Percentiles rank a stretch among this genome's conserved stretches.
Conservation (phyloP, 78 protist genomes). For the Dictyostelium citrinum region DNA sequence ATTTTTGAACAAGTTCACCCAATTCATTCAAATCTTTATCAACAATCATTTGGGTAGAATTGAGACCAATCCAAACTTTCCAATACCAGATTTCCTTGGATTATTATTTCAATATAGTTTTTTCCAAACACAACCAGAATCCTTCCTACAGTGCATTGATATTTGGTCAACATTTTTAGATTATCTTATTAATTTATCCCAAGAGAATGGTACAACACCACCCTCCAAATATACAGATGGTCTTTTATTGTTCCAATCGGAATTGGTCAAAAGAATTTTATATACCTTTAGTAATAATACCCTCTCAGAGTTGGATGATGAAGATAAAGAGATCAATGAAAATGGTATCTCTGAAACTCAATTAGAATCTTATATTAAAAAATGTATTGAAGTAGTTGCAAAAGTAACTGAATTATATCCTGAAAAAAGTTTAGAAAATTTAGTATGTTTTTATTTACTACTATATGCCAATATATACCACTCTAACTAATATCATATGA, state of each 20-base stretch:
- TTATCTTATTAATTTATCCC: not conserved
- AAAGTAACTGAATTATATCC: constrained; percentile 67
- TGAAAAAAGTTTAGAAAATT: constrained; percentile 29
- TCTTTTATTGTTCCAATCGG: constrained; percentile 38
- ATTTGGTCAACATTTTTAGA: constrained; percentile 63
- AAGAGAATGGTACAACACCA: not conserved
- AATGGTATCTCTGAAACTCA: not conserved
- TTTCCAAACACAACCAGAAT: constrained; percentile 7
- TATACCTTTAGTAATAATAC: not conserved
- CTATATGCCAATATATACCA: too few species aligned
- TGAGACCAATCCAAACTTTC: constrained; percentile 49
- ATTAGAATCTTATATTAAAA: constrained; percentile 16
- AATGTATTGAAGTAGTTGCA: constrained; percentile 24
- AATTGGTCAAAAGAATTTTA: constrained; percentile 41
- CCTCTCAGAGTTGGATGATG: constrained; percentile 22
- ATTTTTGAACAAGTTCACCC: constrained; percentile 36
- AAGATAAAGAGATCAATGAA: not conserved
- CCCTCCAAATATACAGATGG: constrained; percentile 53
- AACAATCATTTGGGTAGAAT: constrained; percentile 47
- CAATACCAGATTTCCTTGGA: constrained; percentile 33
- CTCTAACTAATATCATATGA: too few species aligned
- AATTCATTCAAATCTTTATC: constrained; percentile 40
- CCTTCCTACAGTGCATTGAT: constrained; percentile 19
- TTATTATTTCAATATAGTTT: constrained; percentile 29
- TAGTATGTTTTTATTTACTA: constrained; percentile 33